Evolutionary conservation across 2,329 filamentous ascomycete genomes (phyloP).

Genomic region (Claviceps spartinae): DNA sequence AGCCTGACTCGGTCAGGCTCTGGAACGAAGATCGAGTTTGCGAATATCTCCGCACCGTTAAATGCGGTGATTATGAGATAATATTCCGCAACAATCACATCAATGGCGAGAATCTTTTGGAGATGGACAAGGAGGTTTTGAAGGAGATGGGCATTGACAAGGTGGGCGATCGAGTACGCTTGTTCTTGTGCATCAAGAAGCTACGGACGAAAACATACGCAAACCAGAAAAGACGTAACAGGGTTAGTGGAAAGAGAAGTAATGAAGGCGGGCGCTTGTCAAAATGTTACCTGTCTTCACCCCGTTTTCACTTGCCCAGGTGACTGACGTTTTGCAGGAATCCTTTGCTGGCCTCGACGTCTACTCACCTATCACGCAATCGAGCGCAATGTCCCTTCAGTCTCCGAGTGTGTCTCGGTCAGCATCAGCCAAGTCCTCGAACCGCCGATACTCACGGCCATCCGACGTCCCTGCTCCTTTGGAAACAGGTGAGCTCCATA

Average conservation of each 20-base stretch:
- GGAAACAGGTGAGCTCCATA: constrained; percentile 32
- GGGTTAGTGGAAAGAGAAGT: constrained; percentile 41
- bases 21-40: constrained; percentile 90
- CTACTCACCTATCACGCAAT: constrained; percentile 29
- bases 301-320: neutral
- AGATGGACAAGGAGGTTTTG: constrained; percentile 91
- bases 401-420: constrained; percentile 42
- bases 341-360: constrained; percentile 70
- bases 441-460: constrained; percentile 52
- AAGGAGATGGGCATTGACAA: constrained; percentile 99
- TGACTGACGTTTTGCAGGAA: constrained; percentile 39
- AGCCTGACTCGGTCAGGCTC: constrained; percentile 60
- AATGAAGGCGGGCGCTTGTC: neutral
- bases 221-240: constrained; percentile 70
- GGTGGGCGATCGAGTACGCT: constrained; percentile 85
- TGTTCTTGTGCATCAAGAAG: constrained; percentile 77
- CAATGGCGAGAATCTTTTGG: constrained; percentile 89
- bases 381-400: constrained; percentile 32
- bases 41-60: constrained; percentile 81
- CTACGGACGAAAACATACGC: constrained; percentile 63
- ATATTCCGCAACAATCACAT: constrained; percentile 88
- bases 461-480: constrained; percentile 34
- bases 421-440: constrained; percentile 23
- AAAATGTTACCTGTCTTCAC: neutral
- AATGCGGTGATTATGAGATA: constrained; percentile 86